Evolutionary conservation across 495 filamentous ascomycete genomes (phyloP).

Genomic region (Trichocladium antarcticum): DNA sequence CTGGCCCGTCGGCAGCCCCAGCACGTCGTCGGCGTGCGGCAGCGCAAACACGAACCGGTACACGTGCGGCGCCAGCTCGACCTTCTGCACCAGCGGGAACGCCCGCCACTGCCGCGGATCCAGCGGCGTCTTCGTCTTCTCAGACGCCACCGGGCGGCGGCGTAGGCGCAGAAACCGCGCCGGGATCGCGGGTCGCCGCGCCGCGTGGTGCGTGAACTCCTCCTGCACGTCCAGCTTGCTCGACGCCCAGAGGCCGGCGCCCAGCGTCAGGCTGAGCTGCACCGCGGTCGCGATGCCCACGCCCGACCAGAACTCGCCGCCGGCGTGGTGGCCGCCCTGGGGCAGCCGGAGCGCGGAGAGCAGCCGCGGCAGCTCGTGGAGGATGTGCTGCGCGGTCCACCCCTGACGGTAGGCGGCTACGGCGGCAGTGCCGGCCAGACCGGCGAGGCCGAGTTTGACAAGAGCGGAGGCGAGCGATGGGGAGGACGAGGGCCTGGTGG

Average conservation of each 20-base stretch:
- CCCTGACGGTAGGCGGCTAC: too few relatives aligned
- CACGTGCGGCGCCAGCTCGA: conserved; percentile 35
- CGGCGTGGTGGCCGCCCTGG: too few relatives aligned
- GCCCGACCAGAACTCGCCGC: conserved; percentile 7
- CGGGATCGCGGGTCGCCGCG: background rate
- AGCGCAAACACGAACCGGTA: conserved; percentile 41
- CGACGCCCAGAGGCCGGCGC: conserved; percentile 4
- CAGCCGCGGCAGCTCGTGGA: too few relatives aligned
- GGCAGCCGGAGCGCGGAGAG: too few relatives aligned
- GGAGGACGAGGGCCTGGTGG: too few relatives aligned
- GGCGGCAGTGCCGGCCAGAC: too few relatives aligned
- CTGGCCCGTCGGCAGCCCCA: conserved; percentile 54
- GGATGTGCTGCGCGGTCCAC: too few relatives aligned
- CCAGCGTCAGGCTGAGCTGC: background rate
- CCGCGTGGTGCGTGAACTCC: conserved; percentile 12
- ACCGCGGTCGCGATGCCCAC: conserved; percentile 12
- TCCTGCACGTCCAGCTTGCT: conserved; percentile 14
- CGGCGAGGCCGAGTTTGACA: too few relatives aligned
- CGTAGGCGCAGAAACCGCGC: too few relatives aligned
- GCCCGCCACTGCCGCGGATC: conserved; percentile 36
- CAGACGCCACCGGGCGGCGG: too few relatives aligned
- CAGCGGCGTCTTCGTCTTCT: background rate
- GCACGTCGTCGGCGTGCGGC: conserved; percentile 28
- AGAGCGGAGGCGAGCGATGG: too few relatives aligned
- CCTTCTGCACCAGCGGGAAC: conserved; percentile 37